A percentile compares a stretch with the other conserved stretches of the same genome.
These are phyloP conservation scores for Cardamine chenopodiifolia DNA, from an alignment of 345 rosid species.

Conservation along the genomic window DNA sequence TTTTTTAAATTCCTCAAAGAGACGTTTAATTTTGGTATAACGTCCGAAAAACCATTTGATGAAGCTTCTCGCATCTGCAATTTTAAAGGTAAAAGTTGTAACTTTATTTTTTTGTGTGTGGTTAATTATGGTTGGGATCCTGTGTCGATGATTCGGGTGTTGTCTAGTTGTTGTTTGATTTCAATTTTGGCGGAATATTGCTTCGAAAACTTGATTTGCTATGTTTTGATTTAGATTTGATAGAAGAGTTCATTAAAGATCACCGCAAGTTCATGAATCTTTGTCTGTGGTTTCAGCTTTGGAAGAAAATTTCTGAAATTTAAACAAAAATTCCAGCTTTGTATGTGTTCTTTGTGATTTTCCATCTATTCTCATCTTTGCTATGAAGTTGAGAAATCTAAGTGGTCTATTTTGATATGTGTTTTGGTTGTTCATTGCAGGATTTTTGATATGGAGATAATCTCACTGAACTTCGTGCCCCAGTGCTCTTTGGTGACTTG, in stretches of 20 bases:
- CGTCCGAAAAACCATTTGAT: neutral
- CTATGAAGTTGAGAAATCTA: neutral
- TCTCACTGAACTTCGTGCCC: constrained; percentile 51
- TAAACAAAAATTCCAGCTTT: constrained; percentile 1
- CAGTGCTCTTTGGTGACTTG: constrained; percentile 40
- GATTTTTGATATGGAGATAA: constrained; percentile 60
- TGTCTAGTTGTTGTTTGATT: constrained; percentile 9
- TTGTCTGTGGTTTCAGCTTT: neutral
- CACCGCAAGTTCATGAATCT: neutral
- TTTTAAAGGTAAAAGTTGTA: constrained; percentile 23
- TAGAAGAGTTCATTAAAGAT: neutral
- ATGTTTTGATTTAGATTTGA: neutral
- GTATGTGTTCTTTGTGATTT: neutral
- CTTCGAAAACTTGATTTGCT: neutral
- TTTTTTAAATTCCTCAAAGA: constrained; percentile 4
- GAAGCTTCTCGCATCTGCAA: constrained; percentile 29
- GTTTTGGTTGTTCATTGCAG: constrained; percentile 45
- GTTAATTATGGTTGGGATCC: neutral
- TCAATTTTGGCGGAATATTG: neutral
- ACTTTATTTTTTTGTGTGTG: too few relatives aligned
- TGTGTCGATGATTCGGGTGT: constrained; percentile 7
- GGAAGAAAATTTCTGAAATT: neutral
- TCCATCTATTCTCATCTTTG: neutral
- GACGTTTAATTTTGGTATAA: neutral
- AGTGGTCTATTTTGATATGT: neutral